A percentile compares a stretch with the other conserved stretches of the same genome.
Conservation (phyloP, 768 basidiomycete genomes). For the Amanita fuliginea region DNA sequence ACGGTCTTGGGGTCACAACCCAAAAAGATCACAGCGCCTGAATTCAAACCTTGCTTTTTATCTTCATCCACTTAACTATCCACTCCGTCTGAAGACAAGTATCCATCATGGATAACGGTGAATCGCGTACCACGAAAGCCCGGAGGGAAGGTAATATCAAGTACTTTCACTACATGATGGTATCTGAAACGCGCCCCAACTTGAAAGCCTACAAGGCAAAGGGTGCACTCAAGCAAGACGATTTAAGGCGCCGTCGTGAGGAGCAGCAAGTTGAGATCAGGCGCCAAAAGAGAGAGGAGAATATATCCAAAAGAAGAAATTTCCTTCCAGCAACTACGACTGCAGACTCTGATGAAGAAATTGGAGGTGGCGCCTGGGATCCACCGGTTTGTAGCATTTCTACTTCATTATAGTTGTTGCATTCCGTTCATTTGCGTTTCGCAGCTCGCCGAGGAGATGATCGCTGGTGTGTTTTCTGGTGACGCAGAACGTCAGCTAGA, state of each 20-base stretch:
- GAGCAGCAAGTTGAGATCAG: slow-evolving; percentile 99
- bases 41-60: not conserved
- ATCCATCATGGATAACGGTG: slow-evolving; percentile 30
- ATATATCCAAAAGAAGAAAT: slow-evolving; percentile 95
- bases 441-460: slow-evolving; percentile 86
- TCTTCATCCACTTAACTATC: not conserved
- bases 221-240: slow-evolving; percentile 80
- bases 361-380: slow-evolving; percentile 60
- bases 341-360: slow-evolving; percentile 89
- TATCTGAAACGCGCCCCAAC: slow-evolving; percentile 27
- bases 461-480: slow-evolving; percentile 85
- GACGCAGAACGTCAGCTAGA: slow-evolving; percentile 89
- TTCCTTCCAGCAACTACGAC: slow-evolving; percentile 58
- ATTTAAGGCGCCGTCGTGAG: slow-evolving; percentile 92
- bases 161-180: slow-evolving; percentile 16
- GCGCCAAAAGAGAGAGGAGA: slow-evolving; percentile 96
- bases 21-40: not conserved
- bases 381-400: slow-evolving; percentile 46
- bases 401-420: slow-evolving; percentile 7
- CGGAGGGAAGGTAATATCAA: slow-evolving; percentile 56
- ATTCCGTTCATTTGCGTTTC: slow-evolving; percentile 10
- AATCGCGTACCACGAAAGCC: slow-evolving; percentile 64
- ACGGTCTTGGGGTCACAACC: not conserved
- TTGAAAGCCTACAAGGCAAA: slow-evolving; percentile 81
- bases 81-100: not conserved